Evolutionary conservation across 2,329 filamentous ascomycete genomes (phyloP).

Genomic region (Talaromyces sp.): DNA sequence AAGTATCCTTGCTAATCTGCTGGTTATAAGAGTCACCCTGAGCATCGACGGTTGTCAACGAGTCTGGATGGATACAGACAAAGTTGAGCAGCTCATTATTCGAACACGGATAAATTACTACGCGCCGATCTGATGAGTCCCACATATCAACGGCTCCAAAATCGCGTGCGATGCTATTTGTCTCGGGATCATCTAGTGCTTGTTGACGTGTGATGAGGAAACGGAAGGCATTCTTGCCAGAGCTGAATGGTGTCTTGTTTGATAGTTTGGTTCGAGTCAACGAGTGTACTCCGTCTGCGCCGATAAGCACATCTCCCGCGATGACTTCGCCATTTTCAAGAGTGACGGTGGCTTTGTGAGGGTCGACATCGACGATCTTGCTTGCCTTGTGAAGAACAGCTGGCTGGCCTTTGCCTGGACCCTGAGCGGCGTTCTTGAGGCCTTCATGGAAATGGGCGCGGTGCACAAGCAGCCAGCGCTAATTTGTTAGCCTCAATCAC

Average conservation of each 20-base stretch:
- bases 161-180: slow-evolving; percentile 39
- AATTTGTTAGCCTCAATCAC: not conserved
- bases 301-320: slow-evolving; percentile 55
- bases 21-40: slow-evolving; percentile 39
- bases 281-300: slow-evolving; percentile 58
- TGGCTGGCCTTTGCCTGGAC: slow-evolving; percentile 38
- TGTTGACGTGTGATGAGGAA: slow-evolving; percentile 56
- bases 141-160: slow-evolving; percentile 50
- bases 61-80: slow-evolving; percentile 55
- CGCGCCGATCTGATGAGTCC: slow-evolving; percentile 45
- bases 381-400: slow-evolving; percentile 49
- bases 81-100: slow-evolving; percentile 55
- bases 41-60: slow-evolving; percentile 40
- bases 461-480: slow-evolving; percentile 58
- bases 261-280: slow-evolving; percentile 30
- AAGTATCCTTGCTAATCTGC: slow-evolving; percentile 25
- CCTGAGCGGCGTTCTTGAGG: slow-evolving; percentile 53
- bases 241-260: slow-evolving; percentile 45
- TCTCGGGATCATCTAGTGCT: slow-evolving; percentile 44
- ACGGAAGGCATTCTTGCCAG: slow-evolving; percentile 61
- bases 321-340: slow-evolving; percentile 51
- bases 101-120: slow-evolving; percentile 53
- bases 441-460: slow-evolving; percentile 57
- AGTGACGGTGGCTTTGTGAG: slow-evolving; percentile 43
- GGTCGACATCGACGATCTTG: slow-evolving; percentile 50